A percentile compares a stretch with the other conserved stretches of the same genome.
Conservation (phyloP, 257 asterid species). For the Solanum stenotomum region DNA sequence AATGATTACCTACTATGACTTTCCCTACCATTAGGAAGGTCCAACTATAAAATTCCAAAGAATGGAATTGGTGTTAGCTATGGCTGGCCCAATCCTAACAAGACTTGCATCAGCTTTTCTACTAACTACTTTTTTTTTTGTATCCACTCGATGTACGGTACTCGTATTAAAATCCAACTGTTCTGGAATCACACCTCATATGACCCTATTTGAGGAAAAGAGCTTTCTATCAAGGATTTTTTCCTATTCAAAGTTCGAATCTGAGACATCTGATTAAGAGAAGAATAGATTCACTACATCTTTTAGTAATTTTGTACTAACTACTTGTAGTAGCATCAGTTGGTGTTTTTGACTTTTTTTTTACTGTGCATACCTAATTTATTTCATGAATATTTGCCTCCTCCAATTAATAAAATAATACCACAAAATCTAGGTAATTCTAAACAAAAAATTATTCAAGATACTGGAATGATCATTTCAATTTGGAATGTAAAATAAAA, state of each 20-base stretch:
- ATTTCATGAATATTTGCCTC: neutral
- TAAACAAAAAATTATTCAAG: neutral
- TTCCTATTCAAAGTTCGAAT: too few relatives aligned
- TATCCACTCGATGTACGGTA: too few relatives aligned
- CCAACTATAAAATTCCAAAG: neutral
- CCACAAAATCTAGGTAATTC: neutral
- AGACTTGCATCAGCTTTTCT: neutral
- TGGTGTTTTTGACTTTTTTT: neutral
- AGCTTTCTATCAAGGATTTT: too few relatives aligned
- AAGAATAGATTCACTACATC: accelerated
- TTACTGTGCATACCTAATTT: neutral
- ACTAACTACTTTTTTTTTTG: neutral
- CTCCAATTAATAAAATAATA: neutral
- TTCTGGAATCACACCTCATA: accelerated
- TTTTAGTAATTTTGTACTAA: neutral
- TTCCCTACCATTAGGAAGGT: neutral
- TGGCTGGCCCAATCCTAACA: neutral
- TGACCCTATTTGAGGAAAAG: accelerated
- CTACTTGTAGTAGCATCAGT: neutral
- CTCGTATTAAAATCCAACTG: accelerated
- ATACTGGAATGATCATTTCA: neutral
- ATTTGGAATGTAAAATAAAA: neutral
- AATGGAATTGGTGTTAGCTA: neutral
- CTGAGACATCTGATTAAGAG: too few relatives aligned
- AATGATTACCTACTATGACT: neutral